Base-by-base conservation (phyloP, 768 basidiomycete species). In the Auriscalpium microsporum region DNA sequence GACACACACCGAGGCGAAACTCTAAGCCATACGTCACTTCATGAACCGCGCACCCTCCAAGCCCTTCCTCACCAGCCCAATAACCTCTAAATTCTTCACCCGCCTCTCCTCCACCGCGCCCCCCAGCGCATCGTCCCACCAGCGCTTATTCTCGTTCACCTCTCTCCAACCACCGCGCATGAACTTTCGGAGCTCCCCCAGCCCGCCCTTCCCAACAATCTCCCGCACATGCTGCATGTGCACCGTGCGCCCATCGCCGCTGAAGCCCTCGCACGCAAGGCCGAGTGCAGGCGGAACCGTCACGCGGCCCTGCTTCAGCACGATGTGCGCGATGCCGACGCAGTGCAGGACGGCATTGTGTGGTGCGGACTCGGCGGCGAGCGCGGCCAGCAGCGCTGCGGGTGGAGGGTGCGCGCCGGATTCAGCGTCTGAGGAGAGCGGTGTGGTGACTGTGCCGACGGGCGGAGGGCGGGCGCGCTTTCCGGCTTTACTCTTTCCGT, bases 241-340 rank as follows among this genome's bases (percentile, higher is more conserved):
- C 52, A 72, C 72, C 33, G 63, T 52, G 46, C 44, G 68, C 2
- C 75, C 78, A 63, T 75, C 75, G 36, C 44, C 54, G 47, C 42
- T 42, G 60, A 84, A 81, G 0, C 88, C 88, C 56, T 84, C 81
- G 1, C 71, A 60, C 1, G 81, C 84, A 35, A 88, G 67, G 10
- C 78, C 77, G 57, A 90, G 56, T 2, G 75, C 73, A 13, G 88
- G 88, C 2, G 87, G 87, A 52, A 88, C 75, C 19, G 86, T 89
- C 57, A 90, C 83, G 1, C 87, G 78, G 0, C 81, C 83, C 19
- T 76, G 64, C 66, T 90, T 90, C 76, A 82, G 87, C 63, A 84
- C 87, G 19, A 79, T 55, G 52, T 79, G 80, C 23, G 82, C 81
- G 54, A 90, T 69, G 49, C 77, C 73, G 57, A 89, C 65, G 57